Base-by-base conservation (phyloP, 768 basidiomycete genomes). In the Paxillus rubicundulus region DNA sequence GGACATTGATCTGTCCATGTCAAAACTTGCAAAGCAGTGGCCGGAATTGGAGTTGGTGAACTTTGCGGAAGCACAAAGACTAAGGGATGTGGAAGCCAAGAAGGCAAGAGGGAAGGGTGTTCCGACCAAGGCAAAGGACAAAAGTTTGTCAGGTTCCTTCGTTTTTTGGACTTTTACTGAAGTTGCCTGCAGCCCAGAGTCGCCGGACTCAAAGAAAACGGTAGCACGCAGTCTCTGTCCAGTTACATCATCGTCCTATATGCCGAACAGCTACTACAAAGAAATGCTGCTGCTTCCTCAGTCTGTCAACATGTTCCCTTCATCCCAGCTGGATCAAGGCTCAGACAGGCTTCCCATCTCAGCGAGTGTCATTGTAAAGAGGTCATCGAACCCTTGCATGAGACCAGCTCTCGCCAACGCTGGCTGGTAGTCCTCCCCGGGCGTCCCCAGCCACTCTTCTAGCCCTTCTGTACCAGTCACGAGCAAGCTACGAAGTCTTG, bases 51-150 rank as follows among this genome's bases (percentile, higher is more conserved):
- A 83, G 56, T 65, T 92, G 37, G 75, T 82, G 21, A 79, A 92
- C 61, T 77, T 80, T 47, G 76, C 78, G 33, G 90, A 92, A 71
- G 76, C 80, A 56, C 81, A 84, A 70, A 74, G 89, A 46, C 47
- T 88, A 44, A 75, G 78, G 68, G 89, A 92, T 61, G 78, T 91
- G 5, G 80, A 81, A 60, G 78, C 82, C 50, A 77, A 74, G 65
- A 87, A 80, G 70, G 81, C 75, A 61, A 80, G 90, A 77, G 90
- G 90, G 27, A 92, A 92, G 71, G 90, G 89, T 41, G 79, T 85
- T 18, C 91, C 91, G 49, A 82, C 85, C 72, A 92, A 92, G 71
- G 85, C 87, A 2, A 89, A 84, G 68, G 72, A 73, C 20, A 76
- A 80, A 68, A 81, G 89, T 88, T 39, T 42, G 80, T 74, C 30